phyloP scores from a whole-genome alignment of 345 rosid genomes.

The Cardamine chenopodiifolia region DNA sequence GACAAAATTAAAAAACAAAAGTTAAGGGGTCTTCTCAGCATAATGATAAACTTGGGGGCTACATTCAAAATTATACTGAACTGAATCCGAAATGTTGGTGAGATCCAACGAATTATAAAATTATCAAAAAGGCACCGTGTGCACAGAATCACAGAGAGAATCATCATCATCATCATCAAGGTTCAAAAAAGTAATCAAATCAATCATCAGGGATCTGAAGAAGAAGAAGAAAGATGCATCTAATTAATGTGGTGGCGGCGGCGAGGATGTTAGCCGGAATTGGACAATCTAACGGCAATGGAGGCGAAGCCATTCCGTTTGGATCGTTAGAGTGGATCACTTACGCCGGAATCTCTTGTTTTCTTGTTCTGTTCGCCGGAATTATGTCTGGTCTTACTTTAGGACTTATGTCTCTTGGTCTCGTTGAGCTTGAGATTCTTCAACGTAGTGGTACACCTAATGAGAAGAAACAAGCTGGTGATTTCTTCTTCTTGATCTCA shows the following conservation, averaged over 20 bases:
- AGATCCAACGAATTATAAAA: constrained; percentile 20
- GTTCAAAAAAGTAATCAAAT: neutral
- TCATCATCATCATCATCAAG: neutral
- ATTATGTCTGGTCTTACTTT: constrained; percentile 96
- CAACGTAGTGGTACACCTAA: constrained; percentile 83
- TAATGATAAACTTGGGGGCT: neutral
- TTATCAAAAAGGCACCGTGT: neutral
- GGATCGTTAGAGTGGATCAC: constrained; percentile 64
- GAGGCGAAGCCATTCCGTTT: constrained; percentile 52
- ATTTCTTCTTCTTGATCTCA: neutral
- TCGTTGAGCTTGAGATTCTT: constrained; percentile 92
- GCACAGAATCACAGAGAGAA: constrained; percentile 8
- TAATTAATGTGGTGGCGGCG: constrained; percentile 64
- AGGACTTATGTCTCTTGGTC: constrained; percentile 98
- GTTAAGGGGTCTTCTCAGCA: neutral
- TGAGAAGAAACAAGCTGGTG: constrained; percentile 96
- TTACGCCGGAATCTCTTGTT: constrained; percentile 76
- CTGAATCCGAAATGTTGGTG: constrained; percentile 13
- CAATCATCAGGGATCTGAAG: constrained; percentile 24
- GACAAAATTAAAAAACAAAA: neutral
- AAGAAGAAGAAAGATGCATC: constrained; percentile 52
- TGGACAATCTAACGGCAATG: constrained; percentile 42
- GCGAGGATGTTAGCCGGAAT: constrained; percentile 54
- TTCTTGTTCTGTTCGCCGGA: constrained; percentile 91
- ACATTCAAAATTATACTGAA: neutral